Conservation (phyloP, 129 eudicot genomes). For the Erigeron canadensis region DNA sequence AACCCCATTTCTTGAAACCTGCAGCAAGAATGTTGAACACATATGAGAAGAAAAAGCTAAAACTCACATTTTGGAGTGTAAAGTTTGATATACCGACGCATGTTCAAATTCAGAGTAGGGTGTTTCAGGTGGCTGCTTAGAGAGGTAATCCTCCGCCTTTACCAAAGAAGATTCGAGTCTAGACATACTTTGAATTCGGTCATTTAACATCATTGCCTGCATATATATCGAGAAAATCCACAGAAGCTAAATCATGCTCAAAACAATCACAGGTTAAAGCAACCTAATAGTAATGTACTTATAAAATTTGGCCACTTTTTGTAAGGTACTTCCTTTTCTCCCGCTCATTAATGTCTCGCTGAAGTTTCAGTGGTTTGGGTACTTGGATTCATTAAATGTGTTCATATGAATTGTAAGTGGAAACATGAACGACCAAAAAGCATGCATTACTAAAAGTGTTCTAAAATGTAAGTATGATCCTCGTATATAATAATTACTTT, state of each 20-base stretch:
- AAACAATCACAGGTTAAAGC: not conserved
- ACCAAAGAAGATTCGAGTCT: slow-evolving; percentile 65
- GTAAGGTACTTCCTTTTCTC: too few species aligned
- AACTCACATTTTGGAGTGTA: not conserved
- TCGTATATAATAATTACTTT: too few species aligned
- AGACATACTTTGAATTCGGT: slow-evolving; percentile 67
- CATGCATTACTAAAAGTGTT: too few species aligned
- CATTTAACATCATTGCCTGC: slow-evolving; percentile 93
- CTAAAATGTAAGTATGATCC: too few species aligned
- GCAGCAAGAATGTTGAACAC: slow-evolving; percentile 11
- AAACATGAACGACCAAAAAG: too few species aligned
- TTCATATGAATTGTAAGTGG: too few species aligned
- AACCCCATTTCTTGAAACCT: slow-evolving; percentile 98
- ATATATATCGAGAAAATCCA: slow-evolving; percentile 1
- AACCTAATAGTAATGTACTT: too few species aligned
- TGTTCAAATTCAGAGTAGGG: slow-evolving; percentile 85
- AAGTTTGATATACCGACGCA: slow-evolving; percentile 41
- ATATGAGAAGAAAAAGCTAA: not conserved
- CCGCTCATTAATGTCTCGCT: too few species aligned
- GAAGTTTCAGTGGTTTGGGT: too few species aligned
- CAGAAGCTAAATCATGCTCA: not conserved
- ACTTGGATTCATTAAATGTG: too few species aligned
- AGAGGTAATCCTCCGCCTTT: slow-evolving; percentile 85
- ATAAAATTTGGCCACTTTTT: too few species aligned
- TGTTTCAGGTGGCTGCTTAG: slow-evolving; percentile 68